Base-by-base conservation (phyloP, 306 rosid species). In the Purshia tridentata region DNA sequence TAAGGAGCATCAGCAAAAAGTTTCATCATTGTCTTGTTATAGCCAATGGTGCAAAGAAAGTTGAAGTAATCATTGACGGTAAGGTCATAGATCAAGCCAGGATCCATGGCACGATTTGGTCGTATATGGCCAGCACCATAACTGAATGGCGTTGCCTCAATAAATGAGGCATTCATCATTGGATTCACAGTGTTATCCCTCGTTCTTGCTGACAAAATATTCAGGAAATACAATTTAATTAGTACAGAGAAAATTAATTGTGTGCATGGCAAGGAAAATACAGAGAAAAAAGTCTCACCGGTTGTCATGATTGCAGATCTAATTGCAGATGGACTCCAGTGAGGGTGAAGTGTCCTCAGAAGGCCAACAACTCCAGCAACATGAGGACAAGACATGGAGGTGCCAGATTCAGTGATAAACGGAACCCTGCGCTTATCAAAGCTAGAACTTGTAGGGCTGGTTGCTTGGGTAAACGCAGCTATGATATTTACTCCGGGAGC, bases 361-460 rank as follows among this genome's bases (percentile, higher is more conserved):
- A 92, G 98, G 69, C 96, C 96, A 40, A 48, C 89, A 22, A 89
- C 55, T 20, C 98, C 93, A 14, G 92, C 60, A 5, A 92, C 93
- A 63, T 90, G 96, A 53, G 98, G 96, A 77, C 92, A 89, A 4
- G 96, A 73, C 92, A 92, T 89, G 67, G 97, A 92, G 42, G 97
- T 92, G 65, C 97, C 97, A 6, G 92, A 89, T 81, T 77, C 81
- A 5, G 81, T 74, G 59, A 72, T 65, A 62, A 72, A 92, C 11
- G 91, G 87, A 79, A 76, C 53, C 70, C 75, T 61, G 40, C 91
- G 90, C 7, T 62, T 61, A 72, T 91, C 97, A 20, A 49, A 67
- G 0, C 20, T 4, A 73, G 56, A 13, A 0, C 40, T 76, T 8
- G 93, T 78, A 0, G 92, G 92, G 74, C 90, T 82, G 9, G n/a